Percentiles rank a stretch among this genome's conserved stretches.
phyloP scores from a whole-genome alignment of 2,329 filamentous ascomycete species.

The Colletotrichum costaricense region DNA sequence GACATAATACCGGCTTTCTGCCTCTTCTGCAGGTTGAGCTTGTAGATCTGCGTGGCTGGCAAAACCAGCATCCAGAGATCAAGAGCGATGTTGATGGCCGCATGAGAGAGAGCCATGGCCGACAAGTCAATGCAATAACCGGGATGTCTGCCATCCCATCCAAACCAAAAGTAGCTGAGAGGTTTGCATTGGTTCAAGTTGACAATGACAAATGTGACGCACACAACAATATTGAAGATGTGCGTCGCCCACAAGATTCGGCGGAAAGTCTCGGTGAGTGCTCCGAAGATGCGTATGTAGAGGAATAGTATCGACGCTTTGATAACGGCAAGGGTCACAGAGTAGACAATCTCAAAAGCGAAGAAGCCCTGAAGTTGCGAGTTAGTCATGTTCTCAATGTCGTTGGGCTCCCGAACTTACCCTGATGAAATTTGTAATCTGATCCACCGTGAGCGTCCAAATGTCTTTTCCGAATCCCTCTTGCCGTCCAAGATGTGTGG shows the following conservation, averaged over 20 bases:
- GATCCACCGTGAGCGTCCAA: slow-evolving; percentile 8
- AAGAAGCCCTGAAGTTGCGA: slow-evolving; percentile 7
- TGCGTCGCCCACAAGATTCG: slow-evolving; percentile 38
- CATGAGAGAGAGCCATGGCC: slow-evolving; percentile 22
- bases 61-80: slow-evolving; percentile 29
- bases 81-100: slow-evolving; percentile 14
- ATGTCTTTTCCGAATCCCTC: slow-evolving; percentile 24
- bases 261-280: slow-evolving; percentile 38
- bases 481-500: background rate
- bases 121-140: slow-evolving; percentile 24
- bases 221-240: slow-evolving; percentile 20
- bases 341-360: slow-evolving; percentile 27
- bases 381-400: background rate
- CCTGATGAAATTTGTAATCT: slow-evolving; percentile 13
- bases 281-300: slow-evolving; percentile 51
- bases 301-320: slow-evolving; percentile 51
- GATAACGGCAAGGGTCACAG: slow-evolving; percentile 49
- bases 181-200: slow-evolving; percentile 43
- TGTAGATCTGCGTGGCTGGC: slow-evolving; percentile 24
- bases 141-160: slow-evolving; percentile 17
- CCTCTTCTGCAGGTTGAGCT: slow-evolving; percentile 27
- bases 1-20: slow-evolving; percentile 30
- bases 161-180: slow-evolving; percentile 27
- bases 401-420: background rate
- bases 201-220: slow-evolving; percentile 46